phyloP scores from a whole-genome alignment of 2,329 filamentous ascomycete genomes.

The Mycosphaerella arachidis region DNA sequence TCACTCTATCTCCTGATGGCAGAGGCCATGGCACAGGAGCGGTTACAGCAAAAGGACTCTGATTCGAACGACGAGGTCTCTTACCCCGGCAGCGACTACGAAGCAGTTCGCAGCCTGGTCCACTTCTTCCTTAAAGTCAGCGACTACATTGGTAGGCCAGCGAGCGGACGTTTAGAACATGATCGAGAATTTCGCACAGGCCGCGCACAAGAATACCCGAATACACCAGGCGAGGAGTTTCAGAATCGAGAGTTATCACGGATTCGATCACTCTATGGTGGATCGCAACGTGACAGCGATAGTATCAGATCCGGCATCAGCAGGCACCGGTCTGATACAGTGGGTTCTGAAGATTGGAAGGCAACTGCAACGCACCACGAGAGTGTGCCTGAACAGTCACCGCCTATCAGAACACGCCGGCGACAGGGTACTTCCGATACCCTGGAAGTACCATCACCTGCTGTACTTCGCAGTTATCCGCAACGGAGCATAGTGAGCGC shows the following conservation, averaged over 20 bases:
- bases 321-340: background rate
- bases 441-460: background rate
- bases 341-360: background rate
- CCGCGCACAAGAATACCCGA: conserved; percentile 49
- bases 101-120: conserved; percentile 38
- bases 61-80: conserved; percentile 3
- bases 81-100: background rate
- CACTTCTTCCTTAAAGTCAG: conserved; percentile 41
- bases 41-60: conserved; percentile 13
- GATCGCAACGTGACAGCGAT: background rate
- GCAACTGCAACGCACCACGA: background rate
- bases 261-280: conserved; percentile 1
- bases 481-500: background rate
- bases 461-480: background rate
- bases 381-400: background rate
- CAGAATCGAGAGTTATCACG: conserved; percentile 38
- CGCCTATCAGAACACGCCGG: background rate
- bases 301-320: background rate
- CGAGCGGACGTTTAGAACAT: conserved; percentile 45
- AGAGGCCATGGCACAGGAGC: conserved; percentile 24
- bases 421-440: background rate
- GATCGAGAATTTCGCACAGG: conserved; percentile 47
- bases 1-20: conserved; percentile 55
- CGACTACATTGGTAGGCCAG: conserved; percentile 46
- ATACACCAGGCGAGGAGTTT: conserved; percentile 51